Percentiles rank a stretch among this genome's conserved stretches.
These are phyloP conservation scores for Canavalia gladiata DNA, from an alignment of 306 rosid genomes.

Conservation along the genomic window DNA sequence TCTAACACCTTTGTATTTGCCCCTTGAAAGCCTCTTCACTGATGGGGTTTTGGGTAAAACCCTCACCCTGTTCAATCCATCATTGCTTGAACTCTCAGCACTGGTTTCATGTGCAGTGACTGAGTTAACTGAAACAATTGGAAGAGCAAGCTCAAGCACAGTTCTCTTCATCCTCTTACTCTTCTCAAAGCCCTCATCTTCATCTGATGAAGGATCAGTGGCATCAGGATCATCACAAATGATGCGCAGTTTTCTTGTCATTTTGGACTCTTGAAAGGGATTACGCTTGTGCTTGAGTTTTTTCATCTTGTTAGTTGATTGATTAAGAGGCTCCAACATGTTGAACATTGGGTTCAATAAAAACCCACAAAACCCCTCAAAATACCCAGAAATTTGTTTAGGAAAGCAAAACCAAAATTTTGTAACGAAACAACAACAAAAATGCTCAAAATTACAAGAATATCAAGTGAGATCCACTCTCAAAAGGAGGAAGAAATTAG, in stretches of 20 bases:
- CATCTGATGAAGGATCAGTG: slow-evolving; percentile 78
- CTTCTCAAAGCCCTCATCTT: slow-evolving; percentile 32
- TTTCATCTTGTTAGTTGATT: not conserved
- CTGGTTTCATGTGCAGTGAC: slow-evolving; percentile 41
- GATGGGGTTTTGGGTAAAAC: slow-evolving; percentile 46
- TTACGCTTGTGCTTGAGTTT: slow-evolving; percentile 39
- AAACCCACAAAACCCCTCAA: slow-evolving; percentile 56
- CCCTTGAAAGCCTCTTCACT: slow-evolving; percentile 44
- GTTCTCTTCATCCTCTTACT: slow-evolving; percentile 48
- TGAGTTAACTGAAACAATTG: slow-evolving; percentile 10
- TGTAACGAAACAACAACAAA: not conserved
- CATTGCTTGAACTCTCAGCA: slow-evolving; percentile 57
- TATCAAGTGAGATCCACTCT: slow-evolving; percentile 75
- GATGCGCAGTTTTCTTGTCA: slow-evolving; percentile 64
- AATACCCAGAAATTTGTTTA: slow-evolving; percentile 41
- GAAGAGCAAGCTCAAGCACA: slow-evolving; percentile 59
- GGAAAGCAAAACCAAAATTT: not conserved
- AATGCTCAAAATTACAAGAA: not conserved
- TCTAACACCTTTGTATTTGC: slow-evolving; percentile 76
- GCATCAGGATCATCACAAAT: slow-evolving; percentile 79
- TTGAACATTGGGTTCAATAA: not conserved
- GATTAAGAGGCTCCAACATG: slow-evolving; percentile 54
- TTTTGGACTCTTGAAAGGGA: slow-evolving; percentile 26
- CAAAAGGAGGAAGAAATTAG: slow-evolving; percentile 64
- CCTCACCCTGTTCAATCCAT: slow-evolving; percentile 52